Evolutionary conservation across 179 eudicot genomes (phyloP), one percentile per base, ranked within the genome.

Genomic region (Silene coronaria): DNA sequence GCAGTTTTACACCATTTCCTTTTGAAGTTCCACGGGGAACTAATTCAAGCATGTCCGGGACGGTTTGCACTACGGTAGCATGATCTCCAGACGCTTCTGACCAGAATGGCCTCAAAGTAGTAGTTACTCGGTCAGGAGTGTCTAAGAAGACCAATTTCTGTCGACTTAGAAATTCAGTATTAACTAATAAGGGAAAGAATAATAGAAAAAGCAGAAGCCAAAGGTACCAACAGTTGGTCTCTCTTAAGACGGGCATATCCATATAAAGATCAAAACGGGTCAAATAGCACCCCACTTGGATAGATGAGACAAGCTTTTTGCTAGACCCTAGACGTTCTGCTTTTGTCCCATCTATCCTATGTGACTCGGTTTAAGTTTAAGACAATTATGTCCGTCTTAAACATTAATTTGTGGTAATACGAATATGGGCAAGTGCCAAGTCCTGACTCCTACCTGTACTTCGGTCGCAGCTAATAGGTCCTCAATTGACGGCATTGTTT

Each of bases 141-240:
- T 92, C 94, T 68, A 92, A 82, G 85, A 91, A 94, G 62, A 94
- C 80, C 86, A 94, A 70, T 84, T 92, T 94, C 97, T 94, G 91
- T 76, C 67, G 38, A 59, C 57, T 78, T 45, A 28, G 45, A 78
- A 17, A 57, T 64, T 28, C 65, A 57, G 75, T 28, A 55, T 57
- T 28, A 57, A 6, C 63, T 30, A 70, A 28, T 14, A 67, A 48
- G 12, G 55, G 28, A 42, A 70, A 48, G 11, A 16, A 13, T 5
- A 71, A 19, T 5, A 53, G 55, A 42, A 42, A 10, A 3, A 45
- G 48, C 3, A 42, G 13, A 42, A 42, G 48, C 48, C 48, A 42
- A 42, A 10, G 48, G 48, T 42, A 42, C 48, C 48, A 42, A 11
- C 13, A 42, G 13, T 42, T 42, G 48, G 48, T 42, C 48, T 42